Evolutionary conservation across 2,329 filamentous ascomycete species (phyloP).

Genomic region (Tolypocladium tundrense): DNA sequence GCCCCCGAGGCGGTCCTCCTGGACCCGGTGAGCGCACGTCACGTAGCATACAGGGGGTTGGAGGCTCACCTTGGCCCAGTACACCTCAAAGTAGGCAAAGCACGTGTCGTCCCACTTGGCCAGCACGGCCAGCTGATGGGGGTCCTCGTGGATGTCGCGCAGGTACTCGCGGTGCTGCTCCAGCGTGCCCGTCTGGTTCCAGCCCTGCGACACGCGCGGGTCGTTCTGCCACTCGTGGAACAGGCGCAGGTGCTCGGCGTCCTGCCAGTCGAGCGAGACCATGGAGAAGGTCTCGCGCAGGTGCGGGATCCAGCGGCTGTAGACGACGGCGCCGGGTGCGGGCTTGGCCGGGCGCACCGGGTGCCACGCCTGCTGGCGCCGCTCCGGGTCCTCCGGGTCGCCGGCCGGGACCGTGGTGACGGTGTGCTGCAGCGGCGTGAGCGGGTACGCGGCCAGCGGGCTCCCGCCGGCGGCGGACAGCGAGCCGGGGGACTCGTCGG

Average conservation of each 20-base stretch:
- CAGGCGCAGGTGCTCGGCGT: slow-evolving; percentile 53
- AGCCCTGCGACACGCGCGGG: slow-evolving; percentile 67
- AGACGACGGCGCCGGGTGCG: slow-evolving; percentile 56
- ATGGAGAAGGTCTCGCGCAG: slow-evolving; percentile 69
- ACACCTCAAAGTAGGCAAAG: slow-evolving; percentile 73
- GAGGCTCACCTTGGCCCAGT: slow-evolving; percentile 53
- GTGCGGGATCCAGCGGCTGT: slow-evolving; percentile 71
- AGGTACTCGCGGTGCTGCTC: slow-evolving; percentile 68
- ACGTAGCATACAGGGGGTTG: no score
- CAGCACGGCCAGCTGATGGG: slow-evolving; percentile 60
- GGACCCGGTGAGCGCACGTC: background rate
- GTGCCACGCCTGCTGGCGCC: slow-evolving; percentile 50
- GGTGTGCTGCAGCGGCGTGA: slow-evolving; percentile 37
- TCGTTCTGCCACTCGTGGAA: slow-evolving; percentile 82
- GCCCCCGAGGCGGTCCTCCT: slow-evolving; percentile 46
- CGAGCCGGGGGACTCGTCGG: slow-evolving; percentile 29
- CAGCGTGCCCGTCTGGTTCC: slow-evolving; percentile 69
- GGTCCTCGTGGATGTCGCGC: slow-evolving; percentile 56
- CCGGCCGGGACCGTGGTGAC: slow-evolving; percentile 26
- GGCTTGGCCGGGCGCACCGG: slow-evolving; percentile 65
- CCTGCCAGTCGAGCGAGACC: slow-evolving; percentile 58
- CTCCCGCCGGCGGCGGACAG: slow-evolving; percentile 17
- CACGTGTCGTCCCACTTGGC: slow-evolving; percentile 59
- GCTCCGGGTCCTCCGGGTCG: slow-evolving; percentile 28
- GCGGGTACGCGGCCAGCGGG: slow-evolving; percentile 34